phyloP scores from a whole-genome alignment of 176 grass and related monocot species.

The Carex cristatella region DNA sequence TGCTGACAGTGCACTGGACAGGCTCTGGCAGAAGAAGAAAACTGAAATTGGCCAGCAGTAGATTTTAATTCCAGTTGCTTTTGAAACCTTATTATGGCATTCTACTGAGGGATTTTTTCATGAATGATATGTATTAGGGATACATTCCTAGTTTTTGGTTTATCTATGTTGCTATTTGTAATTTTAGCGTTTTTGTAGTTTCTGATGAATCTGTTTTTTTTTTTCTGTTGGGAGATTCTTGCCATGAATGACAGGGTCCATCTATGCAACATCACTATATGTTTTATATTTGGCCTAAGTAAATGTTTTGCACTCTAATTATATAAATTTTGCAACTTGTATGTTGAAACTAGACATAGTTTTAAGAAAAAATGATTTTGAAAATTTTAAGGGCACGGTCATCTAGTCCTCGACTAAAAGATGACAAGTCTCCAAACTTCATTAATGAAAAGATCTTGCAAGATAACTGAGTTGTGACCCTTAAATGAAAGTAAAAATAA shows the following conservation, averaged over 20 bases:
- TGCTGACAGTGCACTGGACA: slow-evolving; percentile 64
- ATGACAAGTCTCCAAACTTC: no score
- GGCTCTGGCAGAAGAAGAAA: slow-evolving; percentile 90
- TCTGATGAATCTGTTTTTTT: not conserved
- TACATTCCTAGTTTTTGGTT: not conserved
- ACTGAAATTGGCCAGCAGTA: slow-evolving; percentile 69
- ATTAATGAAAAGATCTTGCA: no score
- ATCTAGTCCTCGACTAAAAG: no score
- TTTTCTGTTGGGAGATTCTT: not conserved
- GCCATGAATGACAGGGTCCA: not conserved
- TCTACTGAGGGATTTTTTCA: not conserved
- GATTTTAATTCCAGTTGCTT: not conserved
- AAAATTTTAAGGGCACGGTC: not conserved
- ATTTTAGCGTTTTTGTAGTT: not conserved
- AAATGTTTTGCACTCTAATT: not conserved
- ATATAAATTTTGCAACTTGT: not conserved
- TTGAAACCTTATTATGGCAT: not conserved
- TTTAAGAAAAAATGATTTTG: not conserved
- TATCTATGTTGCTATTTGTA: not conserved
- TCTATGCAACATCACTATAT: not conserved
- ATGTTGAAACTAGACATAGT: not conserved
- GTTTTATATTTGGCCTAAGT: not conserved
- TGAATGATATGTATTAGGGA: not conserved
- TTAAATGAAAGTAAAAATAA: not conserved
- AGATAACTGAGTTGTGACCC: not conserved